Percentiles rank a stretch among this genome's conserved stretches.
phyloP scores from a whole-genome alignment of 2,329 filamentous ascomycete species.

The Penicillium sp. region DNA sequence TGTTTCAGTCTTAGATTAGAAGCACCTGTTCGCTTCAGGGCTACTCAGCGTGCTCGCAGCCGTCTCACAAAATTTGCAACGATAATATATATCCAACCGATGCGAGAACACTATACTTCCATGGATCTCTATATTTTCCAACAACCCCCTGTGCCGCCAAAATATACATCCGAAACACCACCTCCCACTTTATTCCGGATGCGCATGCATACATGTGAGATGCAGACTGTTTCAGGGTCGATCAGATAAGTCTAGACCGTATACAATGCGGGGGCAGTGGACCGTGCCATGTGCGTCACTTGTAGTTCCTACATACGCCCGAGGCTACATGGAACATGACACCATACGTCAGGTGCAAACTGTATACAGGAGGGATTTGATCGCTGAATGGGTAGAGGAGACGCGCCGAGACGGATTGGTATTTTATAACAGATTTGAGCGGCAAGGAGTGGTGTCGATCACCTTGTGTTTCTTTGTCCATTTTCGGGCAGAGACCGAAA shows the following conservation, averaged over 20 bases:
- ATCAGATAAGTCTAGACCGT: constrained; percentile 13
- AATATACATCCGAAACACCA: neutral
- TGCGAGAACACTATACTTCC: neutral
- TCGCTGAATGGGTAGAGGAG: neutral
- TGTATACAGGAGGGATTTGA: neutral
- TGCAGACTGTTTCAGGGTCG: neutral
- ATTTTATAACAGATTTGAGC: neutral
- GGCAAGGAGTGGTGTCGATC: constrained; percentile 1
- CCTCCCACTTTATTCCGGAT: neutral
- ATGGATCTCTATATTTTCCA: neutral
- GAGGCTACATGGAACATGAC: neutral
- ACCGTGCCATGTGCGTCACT: constrained; percentile 3
- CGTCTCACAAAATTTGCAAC: too few relatives aligned
- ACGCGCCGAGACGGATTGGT: neutral
- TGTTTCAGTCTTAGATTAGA: too few relatives aligned
- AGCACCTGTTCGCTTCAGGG: too few relatives aligned
- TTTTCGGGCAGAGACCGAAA: neutral
- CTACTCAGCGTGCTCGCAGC: too few relatives aligned
- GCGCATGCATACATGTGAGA: neutral
- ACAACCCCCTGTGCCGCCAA: neutral
- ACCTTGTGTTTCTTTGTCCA: neutral
- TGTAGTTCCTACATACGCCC: neutral
- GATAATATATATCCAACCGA: neutral
- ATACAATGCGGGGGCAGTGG: constrained; percentile 1
- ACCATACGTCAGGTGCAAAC: neutral